A percentile compares a stretch with the other conserved stretches of the same genome.
These are phyloP conservation scores for Ustilago tritici DNA, from an alignment of 1,284 basidiomycete species.

Conservation along the genomic window DNA sequence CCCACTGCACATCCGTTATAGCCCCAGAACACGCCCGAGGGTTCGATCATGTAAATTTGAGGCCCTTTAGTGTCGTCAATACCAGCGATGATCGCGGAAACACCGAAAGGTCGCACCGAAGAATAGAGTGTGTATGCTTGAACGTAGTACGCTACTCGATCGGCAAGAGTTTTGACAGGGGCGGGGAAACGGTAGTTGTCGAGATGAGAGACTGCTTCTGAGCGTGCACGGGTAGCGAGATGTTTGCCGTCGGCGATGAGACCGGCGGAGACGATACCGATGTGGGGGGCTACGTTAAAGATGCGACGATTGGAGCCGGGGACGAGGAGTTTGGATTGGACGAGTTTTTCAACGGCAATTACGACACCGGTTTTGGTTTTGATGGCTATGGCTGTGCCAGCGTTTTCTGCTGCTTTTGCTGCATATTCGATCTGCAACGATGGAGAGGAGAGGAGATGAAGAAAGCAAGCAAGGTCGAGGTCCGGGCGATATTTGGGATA, in stretches of 20 bases:
- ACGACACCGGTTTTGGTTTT: slow-evolving; percentile 93
- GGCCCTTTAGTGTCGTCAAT: slow-evolving; percentile 83
- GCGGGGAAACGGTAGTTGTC: slow-evolving; percentile 81
- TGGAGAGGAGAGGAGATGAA: background rate
- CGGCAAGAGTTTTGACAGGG: slow-evolving; percentile 84
- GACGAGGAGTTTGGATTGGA: slow-evolving; percentile 96
- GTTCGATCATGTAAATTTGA: slow-evolving; percentile 89
- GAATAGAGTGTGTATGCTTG: slow-evolving; percentile 98
- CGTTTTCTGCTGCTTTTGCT: slow-evolving; percentile 97
- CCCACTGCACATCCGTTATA: slow-evolving; percentile 79
- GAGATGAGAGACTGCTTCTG: slow-evolving; percentile 84
- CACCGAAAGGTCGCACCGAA: slow-evolving; percentile 95
- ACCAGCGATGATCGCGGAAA: slow-evolving; percentile 89
- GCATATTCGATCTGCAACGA: slow-evolving; percentile 87
- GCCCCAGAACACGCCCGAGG: slow-evolving; percentile 89
- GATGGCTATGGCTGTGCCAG: slow-evolving; percentile 81
- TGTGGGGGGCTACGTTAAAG: slow-evolving; percentile 90
- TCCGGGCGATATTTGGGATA: too few species aligned
- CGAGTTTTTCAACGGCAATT: slow-evolving; percentile 90
- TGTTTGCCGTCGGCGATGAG: slow-evolving; percentile 94
- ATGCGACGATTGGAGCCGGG: slow-evolving; percentile 93
- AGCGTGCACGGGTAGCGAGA: slow-evolving; percentile 84
- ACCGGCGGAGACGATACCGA: slow-evolving; percentile 86
- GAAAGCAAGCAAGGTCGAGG: background rate
- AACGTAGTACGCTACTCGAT: slow-evolving; percentile 87